These are phyloP conservation scores for Orbilia quercus DNA, from an alignment of 2,329 filamentous ascomycete species.

Conservation along the genomic window DNA sequence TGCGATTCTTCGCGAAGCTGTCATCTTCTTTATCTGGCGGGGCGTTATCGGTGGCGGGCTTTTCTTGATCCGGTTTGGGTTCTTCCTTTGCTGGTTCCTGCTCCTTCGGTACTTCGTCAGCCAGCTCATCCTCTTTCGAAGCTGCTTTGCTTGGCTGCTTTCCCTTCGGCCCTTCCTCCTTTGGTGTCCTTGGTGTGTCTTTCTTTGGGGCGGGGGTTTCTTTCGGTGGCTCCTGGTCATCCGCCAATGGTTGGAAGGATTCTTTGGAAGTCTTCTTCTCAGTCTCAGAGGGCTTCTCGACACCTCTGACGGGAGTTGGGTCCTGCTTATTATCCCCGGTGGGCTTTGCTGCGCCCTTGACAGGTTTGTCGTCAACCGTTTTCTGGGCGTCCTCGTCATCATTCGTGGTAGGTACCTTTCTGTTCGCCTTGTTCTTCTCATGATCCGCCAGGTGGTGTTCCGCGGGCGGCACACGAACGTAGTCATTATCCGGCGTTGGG, in stretches of 20 bases:
- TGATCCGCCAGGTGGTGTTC: conserved; percentile 27
- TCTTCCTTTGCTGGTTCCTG: conserved; percentile 1
- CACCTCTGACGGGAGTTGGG: not conserved
- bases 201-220: not conserved
- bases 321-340: not conserved
- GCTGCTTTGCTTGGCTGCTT: too few relatives aligned
- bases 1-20: conserved; percentile 28
- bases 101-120: too few relatives aligned
- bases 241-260: conserved; percentile 9
- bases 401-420: conserved; percentile 1
- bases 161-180: not conserved
- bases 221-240: conserved; percentile 5
- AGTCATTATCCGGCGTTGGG: conserved; percentile 40
- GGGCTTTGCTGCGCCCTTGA: not conserved
- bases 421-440: conserved; percentile 34
- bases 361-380: not conserved
- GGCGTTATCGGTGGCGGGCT: conserved; percentile 4
- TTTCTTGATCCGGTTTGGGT: conserved; percentile 1
- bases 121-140: too few relatives aligned
- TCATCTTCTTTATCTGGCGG: conserved; percentile 21
- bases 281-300: not conserved
- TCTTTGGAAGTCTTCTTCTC: conserved; percentile 3
- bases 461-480: conserved; percentile 10
- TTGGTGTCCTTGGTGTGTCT: conserved; percentile 4
- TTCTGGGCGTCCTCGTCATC: not conserved